Evolutionary conservation across 805 yeast species (phyloP).

Genomic region (Starmerella cellae): DNA sequence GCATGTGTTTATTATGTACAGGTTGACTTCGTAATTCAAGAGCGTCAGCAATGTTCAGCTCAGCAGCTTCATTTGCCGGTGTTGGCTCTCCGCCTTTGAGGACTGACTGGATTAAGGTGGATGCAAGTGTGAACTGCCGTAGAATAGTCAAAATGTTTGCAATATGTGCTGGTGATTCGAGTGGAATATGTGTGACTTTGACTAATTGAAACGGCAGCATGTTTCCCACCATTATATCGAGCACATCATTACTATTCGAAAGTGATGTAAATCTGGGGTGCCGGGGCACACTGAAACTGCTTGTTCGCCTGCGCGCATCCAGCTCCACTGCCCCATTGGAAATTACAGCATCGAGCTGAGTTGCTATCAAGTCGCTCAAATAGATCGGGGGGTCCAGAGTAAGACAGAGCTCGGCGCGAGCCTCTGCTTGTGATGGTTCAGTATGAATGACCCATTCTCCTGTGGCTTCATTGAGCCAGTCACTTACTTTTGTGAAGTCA

Average conservation of each 20-base stretch:
- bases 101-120: slow-evolving; percentile 13
- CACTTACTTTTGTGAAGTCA: slow-evolving; percentile 2
- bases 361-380: slow-evolving; percentile 18
- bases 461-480: slow-evolving; percentile 15
- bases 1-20: slow-evolving; percentile 7
- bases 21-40: slow-evolving; percentile 18
- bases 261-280: slow-evolving; percentile 17
- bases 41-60: slow-evolving; percentile 22
- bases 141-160: slow-evolving; percentile 20
- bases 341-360: background rate
- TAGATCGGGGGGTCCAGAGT: slow-evolving; percentile 28
- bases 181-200: slow-evolving; percentile 21
- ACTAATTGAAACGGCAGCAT: slow-evolving; percentile 23
- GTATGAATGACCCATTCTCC: slow-evolving; percentile 6
- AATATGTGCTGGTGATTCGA: slow-evolving; percentile 23
- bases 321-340: background rate
- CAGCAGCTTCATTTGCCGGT: slow-evolving; percentile 13
- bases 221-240: slow-evolving; percentile 20
- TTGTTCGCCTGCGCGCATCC: slow-evolving; percentile 7
- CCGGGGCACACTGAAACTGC: slow-evolving; percentile 1
- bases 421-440: slow-evolving; percentile 16
- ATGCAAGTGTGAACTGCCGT: slow-evolving; percentile 15
- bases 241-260: slow-evolving; percentile 7
- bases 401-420: slow-evolving; percentile 25
- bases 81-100: slow-evolving; percentile 12